These are phyloP conservation scores for Colletotrichum sp. DNA, from an alignment of 2,329 filamentous ascomycete genomes.

Conservation along the genomic window DNA sequence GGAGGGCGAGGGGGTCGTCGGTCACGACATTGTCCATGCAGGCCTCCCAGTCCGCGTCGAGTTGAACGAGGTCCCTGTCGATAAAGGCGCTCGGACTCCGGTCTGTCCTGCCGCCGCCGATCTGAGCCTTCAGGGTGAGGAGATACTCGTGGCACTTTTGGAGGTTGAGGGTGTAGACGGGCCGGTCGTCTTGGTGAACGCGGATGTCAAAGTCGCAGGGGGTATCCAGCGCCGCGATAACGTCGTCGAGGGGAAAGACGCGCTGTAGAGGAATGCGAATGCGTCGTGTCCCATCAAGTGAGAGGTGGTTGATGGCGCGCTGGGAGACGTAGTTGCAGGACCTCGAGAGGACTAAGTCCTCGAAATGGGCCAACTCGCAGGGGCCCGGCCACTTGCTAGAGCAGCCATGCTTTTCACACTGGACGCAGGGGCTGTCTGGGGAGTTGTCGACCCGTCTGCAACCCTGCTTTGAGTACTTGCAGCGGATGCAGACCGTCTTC, in stretches of 20 bases:
- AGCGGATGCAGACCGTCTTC: constrained; percentile 23
- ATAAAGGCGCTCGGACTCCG: constrained; percentile 48
- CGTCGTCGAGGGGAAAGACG: constrained; percentile 40
- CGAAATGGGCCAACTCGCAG: constrained; percentile 46
- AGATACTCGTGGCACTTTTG: constrained; percentile 44
- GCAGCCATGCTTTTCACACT: constrained; percentile 8
- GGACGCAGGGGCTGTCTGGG: constrained; percentile 1
- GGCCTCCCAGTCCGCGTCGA: constrained; percentile 36
- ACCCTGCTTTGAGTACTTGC: constrained; percentile 18
- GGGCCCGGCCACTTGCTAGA: constrained; percentile 26
- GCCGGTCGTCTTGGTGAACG: constrained; percentile 43
- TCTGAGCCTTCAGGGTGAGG: constrained; percentile 38
- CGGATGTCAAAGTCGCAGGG: constrained; percentile 47
- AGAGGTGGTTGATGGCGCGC: constrained; percentile 45
- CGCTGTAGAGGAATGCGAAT: constrained; percentile 44
- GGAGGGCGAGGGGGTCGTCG: constrained; percentile 41
- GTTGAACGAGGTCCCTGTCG: constrained; percentile 40
- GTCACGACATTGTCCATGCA: constrained; percentile 43
- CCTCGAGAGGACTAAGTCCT: constrained; percentile 46
- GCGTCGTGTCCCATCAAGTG: constrained; percentile 34
- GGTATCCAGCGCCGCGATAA: constrained; percentile 39
- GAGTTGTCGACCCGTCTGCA: constrained; percentile 3
- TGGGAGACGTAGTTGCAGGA: constrained; percentile 51
- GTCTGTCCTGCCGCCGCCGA: constrained; percentile 38
- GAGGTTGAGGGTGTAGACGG: constrained; percentile 45